Evolutionary conservation across 2,329 filamentous ascomycete genomes (phyloP).

Genomic region (Capronia coronata): DNA sequence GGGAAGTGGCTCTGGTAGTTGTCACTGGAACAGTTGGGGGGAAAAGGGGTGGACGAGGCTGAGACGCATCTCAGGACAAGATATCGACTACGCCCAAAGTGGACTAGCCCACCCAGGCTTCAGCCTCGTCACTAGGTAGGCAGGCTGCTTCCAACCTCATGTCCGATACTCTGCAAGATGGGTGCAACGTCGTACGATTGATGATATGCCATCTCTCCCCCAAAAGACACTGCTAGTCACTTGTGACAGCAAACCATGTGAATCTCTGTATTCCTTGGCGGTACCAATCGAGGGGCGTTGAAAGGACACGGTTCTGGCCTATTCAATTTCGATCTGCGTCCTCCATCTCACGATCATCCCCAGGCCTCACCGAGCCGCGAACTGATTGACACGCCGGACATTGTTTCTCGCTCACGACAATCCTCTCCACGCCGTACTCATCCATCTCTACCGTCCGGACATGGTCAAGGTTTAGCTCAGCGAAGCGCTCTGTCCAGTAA

Average conservation of each 20-base stretch:
- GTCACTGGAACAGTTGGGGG: too few relatives aligned
- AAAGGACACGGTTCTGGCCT: too few relatives aligned
- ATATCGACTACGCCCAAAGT: background rate
- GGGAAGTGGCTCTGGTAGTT: too few relatives aligned
- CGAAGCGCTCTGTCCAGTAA: constrained; percentile 3
- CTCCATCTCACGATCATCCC: too few relatives aligned
- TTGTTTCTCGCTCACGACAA: background rate
- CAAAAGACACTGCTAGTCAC: too few relatives aligned
- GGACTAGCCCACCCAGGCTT: background rate
- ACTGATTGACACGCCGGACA: background rate
- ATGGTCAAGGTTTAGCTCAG: constrained; percentile 4
- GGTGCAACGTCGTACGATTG: too few relatives aligned
- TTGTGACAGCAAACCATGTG: too few relatives aligned
- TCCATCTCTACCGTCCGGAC: background rate
- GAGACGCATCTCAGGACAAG: background rate
- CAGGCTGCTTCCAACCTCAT: background rate
- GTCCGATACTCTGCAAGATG: too few relatives aligned
- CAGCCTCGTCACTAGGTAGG: background rate
- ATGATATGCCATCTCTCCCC: too few relatives aligned
- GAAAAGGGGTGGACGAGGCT: background rate
- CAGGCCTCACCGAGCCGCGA: background rate
- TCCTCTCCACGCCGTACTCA: background rate
- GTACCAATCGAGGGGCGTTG: too few relatives aligned
- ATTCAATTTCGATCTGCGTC: too few relatives aligned
- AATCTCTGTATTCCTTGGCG: too few relatives aligned